These are phyloP conservation scores for Penicillium bialowiezense DNA, from an alignment of 495 filamentous ascomycete species.

Conservation along the genomic window DNA sequence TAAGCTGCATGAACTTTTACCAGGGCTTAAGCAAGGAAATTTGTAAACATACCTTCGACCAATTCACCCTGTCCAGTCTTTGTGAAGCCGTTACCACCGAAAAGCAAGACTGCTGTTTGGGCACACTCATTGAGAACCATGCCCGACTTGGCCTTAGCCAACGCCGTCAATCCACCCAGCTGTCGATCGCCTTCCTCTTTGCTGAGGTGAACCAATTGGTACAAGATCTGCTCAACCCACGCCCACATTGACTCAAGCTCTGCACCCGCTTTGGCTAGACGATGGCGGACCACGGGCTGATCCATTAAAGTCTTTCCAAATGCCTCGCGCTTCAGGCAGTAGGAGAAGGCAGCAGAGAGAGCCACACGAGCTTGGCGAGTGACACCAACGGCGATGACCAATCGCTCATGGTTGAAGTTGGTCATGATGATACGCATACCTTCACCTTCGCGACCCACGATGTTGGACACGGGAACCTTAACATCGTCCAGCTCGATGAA, in stretches of 20 bases:
- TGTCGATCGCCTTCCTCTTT: conserved; percentile 62
- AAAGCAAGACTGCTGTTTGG: conserved; percentile 62
- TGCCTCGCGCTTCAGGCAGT: conserved; percentile 68
- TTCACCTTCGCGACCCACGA: conserved; percentile 66
- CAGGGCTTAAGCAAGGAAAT: background rate
- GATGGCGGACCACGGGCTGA: conserved; percentile 69
- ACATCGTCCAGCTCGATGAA: conserved; percentile 77
- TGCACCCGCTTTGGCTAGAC: conserved; percentile 67
- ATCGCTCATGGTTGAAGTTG: conserved; percentile 80
- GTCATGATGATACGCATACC: conserved; percentile 79
- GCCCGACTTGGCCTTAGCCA: conserved; percentile 68
- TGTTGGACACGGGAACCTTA: conserved; percentile 62
- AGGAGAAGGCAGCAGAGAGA: conserved; percentile 61
- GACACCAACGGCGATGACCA: conserved; percentile 60
- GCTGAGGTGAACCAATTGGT: conserved; percentile 59
- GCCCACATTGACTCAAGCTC: conserved; percentile 68
- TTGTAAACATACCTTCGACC: conserved; percentile 53
- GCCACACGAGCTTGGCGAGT: conserved; percentile 65
- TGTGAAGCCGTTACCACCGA: conserved; percentile 72
- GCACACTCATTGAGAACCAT: conserved; percentile 71
- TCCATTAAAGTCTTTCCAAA: conserved; percentile 73
- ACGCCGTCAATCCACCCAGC: conserved; percentile 66
- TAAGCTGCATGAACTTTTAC: conserved; percentile 1
- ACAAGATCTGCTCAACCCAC: conserved; percentile 74
- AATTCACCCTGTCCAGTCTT: conserved; percentile 66